Percentiles rank a stretch among this genome's conserved stretches.
Evolutionary conservation across 129 eudicot species (phyloP).

Genomic region (Ambrosia trifida): DNA sequence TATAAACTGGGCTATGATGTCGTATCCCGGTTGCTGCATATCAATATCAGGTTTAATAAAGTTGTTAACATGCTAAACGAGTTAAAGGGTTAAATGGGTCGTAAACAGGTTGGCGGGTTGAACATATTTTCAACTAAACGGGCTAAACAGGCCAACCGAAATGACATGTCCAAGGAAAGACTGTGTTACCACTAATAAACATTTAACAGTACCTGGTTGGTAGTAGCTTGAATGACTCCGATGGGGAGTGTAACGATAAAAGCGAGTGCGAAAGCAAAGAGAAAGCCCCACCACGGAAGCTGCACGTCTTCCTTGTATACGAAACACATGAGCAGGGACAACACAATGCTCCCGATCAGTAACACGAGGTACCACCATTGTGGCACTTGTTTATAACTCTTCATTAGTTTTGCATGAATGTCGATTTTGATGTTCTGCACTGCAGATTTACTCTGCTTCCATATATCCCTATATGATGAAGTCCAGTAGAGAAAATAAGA

Average conservation of each 20-base stretch:
- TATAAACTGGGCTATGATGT: slow-evolving; percentile 90
- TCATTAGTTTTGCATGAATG: slow-evolving; percentile 77
- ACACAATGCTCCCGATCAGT: slow-evolving; percentile 58
- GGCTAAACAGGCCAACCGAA: no score
- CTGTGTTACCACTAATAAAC: not conserved
- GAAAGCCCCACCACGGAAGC: slow-evolving; percentile 96
- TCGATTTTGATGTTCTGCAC: slow-evolving; percentile 62
- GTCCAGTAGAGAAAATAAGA: not conserved
- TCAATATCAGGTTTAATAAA: not conserved
- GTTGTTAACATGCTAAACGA: no score
- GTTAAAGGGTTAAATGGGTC: no score
- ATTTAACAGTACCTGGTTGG: slow-evolving; percentile 67
- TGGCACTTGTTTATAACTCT: slow-evolving; percentile 81
- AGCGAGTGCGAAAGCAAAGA: slow-evolving; percentile 85
- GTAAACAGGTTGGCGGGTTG: no score
- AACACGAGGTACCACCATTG: slow-evolving; percentile 89
- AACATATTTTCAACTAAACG: no score
- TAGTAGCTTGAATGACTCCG: slow-evolving; percentile 97
- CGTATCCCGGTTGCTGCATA: slow-evolving; percentile 98
- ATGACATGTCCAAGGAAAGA: no score
- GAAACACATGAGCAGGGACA: slow-evolving; percentile 75
- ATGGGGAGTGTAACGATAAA: slow-evolving; percentile 84
- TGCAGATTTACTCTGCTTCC: slow-evolving; percentile 88
- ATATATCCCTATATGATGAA: slow-evolving; percentile 59
- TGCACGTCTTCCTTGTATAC: slow-evolving; percentile 88